Percentiles rank a stretch among this genome's conserved stretches.
phyloP scores from a whole-genome alignment of 768 basidiomycete genomes.

The Mycena albidolilacea region DNA sequence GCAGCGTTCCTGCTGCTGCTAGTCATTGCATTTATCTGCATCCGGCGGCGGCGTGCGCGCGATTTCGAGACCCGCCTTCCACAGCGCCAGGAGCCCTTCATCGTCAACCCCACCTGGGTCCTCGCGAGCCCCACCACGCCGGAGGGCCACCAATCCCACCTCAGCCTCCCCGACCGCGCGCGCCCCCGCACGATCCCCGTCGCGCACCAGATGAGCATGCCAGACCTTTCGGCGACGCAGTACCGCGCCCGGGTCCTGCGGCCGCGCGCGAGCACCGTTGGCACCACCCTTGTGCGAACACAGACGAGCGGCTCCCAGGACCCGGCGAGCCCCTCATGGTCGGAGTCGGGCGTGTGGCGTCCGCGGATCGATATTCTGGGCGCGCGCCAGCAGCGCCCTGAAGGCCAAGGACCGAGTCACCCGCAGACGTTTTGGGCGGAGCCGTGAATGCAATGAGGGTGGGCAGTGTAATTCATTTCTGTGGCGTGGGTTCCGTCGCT shows the following conservation, averaged over 20 bases:
- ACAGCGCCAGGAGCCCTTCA: constrained; percentile 29
- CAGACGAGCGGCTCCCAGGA: constrained; percentile 15
- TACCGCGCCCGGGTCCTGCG: constrained; percentile 28
- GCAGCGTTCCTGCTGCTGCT: constrained; percentile 17
- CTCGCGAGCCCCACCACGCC: constrained; percentile 19
- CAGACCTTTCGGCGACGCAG: constrained; percentile 22
- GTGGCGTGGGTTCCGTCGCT: not conserved
- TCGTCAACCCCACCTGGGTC: constrained; percentile 38
- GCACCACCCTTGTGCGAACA: constrained; percentile 6
- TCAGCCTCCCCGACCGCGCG: constrained; percentile 37
- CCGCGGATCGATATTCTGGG: constrained; percentile 30
- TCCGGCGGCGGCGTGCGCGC: constrained; percentile 22
- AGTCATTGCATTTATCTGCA: not conserved
- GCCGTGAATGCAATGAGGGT: not conserved
- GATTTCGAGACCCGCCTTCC: constrained; percentile 3
- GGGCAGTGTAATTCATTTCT: not conserved
- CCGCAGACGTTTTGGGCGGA: constrained; percentile 25
- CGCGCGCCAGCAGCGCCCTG: constrained; percentile 15
- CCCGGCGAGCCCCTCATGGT: not conserved
- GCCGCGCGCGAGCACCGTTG: constrained; percentile 33
- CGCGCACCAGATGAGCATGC: constrained; percentile 31
- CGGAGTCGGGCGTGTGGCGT: constrained; percentile 33
- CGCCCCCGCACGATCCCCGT: constrained; percentile 25
- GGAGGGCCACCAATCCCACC: constrained; percentile 20
- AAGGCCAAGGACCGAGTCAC: not conserved